These are phyloP conservation scores for Ballota nigra DNA, from an alignment of 257 asterid species.

Conservation along the genomic window DNA sequence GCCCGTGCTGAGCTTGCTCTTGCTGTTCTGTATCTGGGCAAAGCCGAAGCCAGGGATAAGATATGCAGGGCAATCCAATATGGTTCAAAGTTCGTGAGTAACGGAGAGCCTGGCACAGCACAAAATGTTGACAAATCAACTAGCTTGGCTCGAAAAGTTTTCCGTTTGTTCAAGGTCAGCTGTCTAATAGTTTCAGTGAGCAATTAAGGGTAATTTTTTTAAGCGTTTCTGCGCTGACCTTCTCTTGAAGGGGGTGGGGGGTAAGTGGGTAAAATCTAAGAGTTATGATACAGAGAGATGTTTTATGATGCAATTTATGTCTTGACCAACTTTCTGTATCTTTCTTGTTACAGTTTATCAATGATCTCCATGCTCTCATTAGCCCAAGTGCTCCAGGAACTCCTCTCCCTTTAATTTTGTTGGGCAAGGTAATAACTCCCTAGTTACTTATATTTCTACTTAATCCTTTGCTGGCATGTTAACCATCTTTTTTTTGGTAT, in stretches of 20 bases:
- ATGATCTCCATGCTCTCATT: constrained; percentile 85
- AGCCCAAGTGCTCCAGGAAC: constrained; percentile 90
- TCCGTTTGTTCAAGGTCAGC: constrained; percentile 86
- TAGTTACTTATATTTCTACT: background rate
- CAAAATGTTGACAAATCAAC: constrained; percentile 95
- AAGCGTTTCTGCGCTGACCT: background rate
- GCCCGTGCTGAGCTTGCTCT: constrained; percentile 90
- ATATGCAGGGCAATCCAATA: constrained; percentile 98
- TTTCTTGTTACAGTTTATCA: constrained; percentile 65
- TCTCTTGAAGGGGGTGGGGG: too few species aligned
- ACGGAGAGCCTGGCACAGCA: constrained; percentile 95
- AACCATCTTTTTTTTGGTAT: constrained; percentile 12
- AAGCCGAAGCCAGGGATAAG: constrained; percentile 96
- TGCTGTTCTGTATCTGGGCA: constrained; percentile 76
- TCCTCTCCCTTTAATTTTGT: constrained; percentile 75
- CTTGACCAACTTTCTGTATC: constrained; percentile 20
- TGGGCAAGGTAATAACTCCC: constrained; percentile 75
- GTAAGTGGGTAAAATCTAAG: background rate
- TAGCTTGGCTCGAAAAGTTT: constrained; percentile 93
- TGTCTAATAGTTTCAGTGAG: background rate
- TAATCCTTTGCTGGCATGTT: constrained; percentile 16
- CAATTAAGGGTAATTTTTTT: background rate
- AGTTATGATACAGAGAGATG: background rate
- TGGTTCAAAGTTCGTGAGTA: constrained; percentile 90
- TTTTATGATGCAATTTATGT: constrained; percentile 5